These are phyloP conservation scores for Vitis vinifera DNA, from an alignment of 164 flowering plant species.

Conservation along the genomic window DNA sequence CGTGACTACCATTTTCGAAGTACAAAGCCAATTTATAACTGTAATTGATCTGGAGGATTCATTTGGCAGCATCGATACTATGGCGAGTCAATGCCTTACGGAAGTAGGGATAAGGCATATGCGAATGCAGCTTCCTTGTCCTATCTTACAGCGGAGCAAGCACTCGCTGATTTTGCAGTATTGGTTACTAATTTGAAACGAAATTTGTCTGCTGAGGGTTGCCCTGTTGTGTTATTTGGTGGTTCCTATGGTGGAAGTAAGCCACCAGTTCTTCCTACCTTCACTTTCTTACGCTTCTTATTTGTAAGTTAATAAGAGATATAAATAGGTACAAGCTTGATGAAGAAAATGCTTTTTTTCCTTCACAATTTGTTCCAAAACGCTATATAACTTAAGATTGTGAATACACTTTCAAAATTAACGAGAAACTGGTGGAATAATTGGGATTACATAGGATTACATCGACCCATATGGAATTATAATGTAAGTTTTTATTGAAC, in stretches of 20 bases:
- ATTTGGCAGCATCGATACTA: slow-evolving; percentile 80
- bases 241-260: slow-evolving; percentile 99
- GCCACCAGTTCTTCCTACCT: slow-evolving; percentile 9
- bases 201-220: slow-evolving; percentile 71
- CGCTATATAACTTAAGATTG: too few relatives aligned
- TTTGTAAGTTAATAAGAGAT: too few relatives aligned
- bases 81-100: slow-evolving; percentile 92
- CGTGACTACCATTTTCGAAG: not conserved
- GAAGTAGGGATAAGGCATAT: slow-evolving; percentile 72
- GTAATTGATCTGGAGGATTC: not conserved
- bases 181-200: slow-evolving; percentile 67
- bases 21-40: not conserved
- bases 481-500: not conserved
- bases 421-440: too few relatives aligned
- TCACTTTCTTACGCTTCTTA: not conserved
- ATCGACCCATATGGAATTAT: not conserved
- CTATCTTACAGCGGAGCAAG: slow-evolving; percentile 84
- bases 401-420: too few relatives aligned
- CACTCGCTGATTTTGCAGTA: slow-evolving; percentile 81
- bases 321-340: too few relatives aligned
- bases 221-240: slow-evolving; percentile 85
- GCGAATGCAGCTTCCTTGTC: slow-evolving; percentile 57
- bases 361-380: too few relatives aligned
- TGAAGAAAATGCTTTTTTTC: too few relatives aligned
- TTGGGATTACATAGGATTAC: too few relatives aligned